Evolutionary conservation across 768 basidiomycete genomes (phyloP), one percentile per base, ranked within the genome.

Genomic region (Lentinula sp.): DNA sequence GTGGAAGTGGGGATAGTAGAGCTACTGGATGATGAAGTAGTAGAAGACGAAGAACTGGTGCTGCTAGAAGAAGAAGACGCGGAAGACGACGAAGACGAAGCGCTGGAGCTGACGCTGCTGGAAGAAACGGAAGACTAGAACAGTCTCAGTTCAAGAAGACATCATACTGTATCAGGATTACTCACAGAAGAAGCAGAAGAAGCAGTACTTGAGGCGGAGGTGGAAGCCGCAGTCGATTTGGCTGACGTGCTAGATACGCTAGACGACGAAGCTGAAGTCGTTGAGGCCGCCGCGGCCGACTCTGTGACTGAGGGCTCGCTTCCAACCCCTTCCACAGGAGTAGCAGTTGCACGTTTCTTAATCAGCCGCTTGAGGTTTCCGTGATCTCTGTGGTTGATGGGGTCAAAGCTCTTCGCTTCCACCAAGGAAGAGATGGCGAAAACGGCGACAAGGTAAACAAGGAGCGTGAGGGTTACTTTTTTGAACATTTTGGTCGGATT

Each of bases 301-400:
- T 37, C 37, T n/a, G 40, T 39, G 28, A 32, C 61, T 39, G 39
- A 65, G 46, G 48, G 50, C 61, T 66, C 57, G 45, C 56, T 45
- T 46, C 67, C 9, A 5, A 61, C 65, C 48, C 65, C 67, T 59
- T 62, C 45, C 63, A 64, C 35, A 39, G 57, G 60, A 23, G 34
- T 45, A 63, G 53, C 9, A 28, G 48, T 55, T 57, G 57, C 51
- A 56, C 82, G 78, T 68, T 80, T 81, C 70, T 74, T 81, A 57
- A 82, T 62, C 70, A 84, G 71, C 67, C 82, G 78, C 53, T 76
- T 71, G 63, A 77, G 69, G 64, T 68, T 69, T 53, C 61, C 74
- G 68, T 80, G 79, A 68, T 77, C 76, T 63, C 77, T 78, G 59
- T 75, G 79, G 53, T 68, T 70, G 56, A 43, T 21, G 16, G 63